Base-by-base conservation (phyloP, 1,139 yeast genomes). In the Kodamaea alishanica region DNA sequence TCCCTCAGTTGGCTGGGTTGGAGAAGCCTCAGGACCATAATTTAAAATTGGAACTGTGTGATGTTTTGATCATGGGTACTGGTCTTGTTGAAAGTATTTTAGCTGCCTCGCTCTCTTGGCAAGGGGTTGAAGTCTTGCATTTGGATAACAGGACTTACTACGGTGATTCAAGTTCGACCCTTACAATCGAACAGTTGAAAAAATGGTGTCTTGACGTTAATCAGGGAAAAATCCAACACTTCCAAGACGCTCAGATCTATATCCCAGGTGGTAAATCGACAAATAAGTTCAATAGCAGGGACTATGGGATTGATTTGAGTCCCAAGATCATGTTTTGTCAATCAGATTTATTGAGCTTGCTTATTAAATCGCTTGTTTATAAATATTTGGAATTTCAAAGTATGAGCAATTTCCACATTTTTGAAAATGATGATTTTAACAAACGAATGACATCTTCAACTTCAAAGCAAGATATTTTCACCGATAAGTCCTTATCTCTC, bases 41-140 rank as follows among this genome's bases (percentile, higher is more conserved):
- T 33, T 61, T 73, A 33, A 66, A 62, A 36, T 77, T 86, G 9
- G 84, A 81, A 38, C 73, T 77, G 42, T 87, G 88, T 53, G 99
- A 92, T 56, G 96, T 92, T 23, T 72, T 92, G 33, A 84, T 92
- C 41, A 75, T 85, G 50, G 98, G 99, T 27, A 92, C 98, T 0
- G 97, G 97, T 1, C 70, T 94, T 34, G 82, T 81, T 4, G 96
- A 94, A 61, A 79, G 89, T 51, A 81, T 94, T 9, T 66, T 90
- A 40, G 96, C 97, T 0, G 96, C 97, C 4, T 92, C 97, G 0
- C 70, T 92, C 40, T 84, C 97, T 10, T 92, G 98, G 97, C 96
- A 88, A 54, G 97, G 97, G 9, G 82, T 92, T 11, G 81, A 75
- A 47, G 97, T 92, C 11, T 70, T 92, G 39, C 98, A 92, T 59